phyloP scores from a whole-genome alignment of 2,329 filamentous ascomycete species.

The Aspergillus quadricinctus region DNA sequence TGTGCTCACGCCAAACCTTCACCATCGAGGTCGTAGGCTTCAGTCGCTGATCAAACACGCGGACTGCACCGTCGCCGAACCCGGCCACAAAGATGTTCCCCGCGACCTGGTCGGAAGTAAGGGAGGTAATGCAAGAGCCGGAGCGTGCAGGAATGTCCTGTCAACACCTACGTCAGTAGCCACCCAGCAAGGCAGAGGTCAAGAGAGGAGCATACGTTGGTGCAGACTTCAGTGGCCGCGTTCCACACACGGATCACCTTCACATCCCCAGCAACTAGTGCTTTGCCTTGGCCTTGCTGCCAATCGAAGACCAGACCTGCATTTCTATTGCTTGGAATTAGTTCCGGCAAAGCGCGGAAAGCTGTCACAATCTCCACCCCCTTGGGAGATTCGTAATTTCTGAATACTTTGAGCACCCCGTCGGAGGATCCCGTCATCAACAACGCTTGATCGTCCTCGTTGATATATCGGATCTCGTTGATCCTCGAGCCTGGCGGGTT shows the following conservation, averaged over 20 bases:
- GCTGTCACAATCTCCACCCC: slow-evolving; percentile 81
- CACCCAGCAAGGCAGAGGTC: not conserved
- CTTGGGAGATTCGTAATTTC: slow-evolving; percentile 76
- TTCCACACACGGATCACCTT: slow-evolving; percentile 96
- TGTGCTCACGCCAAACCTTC: slow-evolving; percentile 93
- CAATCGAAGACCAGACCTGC: slow-evolving; percentile 97
- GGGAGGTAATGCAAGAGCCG: slow-evolving; percentile 88
- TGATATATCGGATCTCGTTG: slow-evolving; percentile 94
- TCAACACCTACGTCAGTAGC: slow-evolving; percentile 3
- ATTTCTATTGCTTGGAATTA: slow-evolving; percentile 90
- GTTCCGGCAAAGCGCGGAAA: slow-evolving; percentile 88
- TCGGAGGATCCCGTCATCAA: slow-evolving; percentile 94
- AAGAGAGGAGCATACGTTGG: slow-evolving; percentile 50
- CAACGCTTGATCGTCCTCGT: slow-evolving; percentile 94
- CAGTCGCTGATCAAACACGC: slow-evolving; percentile 86
- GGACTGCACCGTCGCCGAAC: slow-evolving; percentile 90
- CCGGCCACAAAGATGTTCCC: slow-evolving; percentile 94
- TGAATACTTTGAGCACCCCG: slow-evolving; percentile 87
- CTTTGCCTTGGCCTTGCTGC: slow-evolving; percentile 94
- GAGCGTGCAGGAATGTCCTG: slow-evolving; percentile 89
- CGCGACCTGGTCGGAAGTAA: slow-evolving; percentile 97
- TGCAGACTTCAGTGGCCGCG: slow-evolving; percentile 85
- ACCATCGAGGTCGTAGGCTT: slow-evolving; percentile 88
- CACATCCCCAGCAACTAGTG: slow-evolving; percentile 93
- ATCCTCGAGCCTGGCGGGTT: slow-evolving; percentile 89